Percentiles rank a stretch among this genome's conserved stretches.
These are phyloP conservation scores for Calycina herbarum DNA, from an alignment of 2,329 filamentous ascomycete genomes.

Conservation along the genomic window DNA sequence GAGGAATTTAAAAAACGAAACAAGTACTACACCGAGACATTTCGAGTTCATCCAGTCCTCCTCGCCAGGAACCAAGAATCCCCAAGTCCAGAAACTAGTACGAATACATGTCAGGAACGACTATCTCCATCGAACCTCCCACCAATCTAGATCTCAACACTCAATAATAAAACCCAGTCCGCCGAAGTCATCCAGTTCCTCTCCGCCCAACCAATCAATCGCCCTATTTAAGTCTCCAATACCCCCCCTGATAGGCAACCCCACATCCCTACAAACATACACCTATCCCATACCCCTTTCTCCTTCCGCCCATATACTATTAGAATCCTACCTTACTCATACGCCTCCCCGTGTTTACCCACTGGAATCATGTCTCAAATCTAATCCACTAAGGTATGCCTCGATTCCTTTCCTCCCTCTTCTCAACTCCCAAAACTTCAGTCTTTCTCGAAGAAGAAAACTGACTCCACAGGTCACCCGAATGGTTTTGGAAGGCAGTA, in stretches of 20 bases:
- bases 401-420: no score
- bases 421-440: no score
- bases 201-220: not conserved
- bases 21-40: not conserved
- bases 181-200: not conserved
- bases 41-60: constrained; percentile 25
- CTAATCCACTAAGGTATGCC: constrained; percentile 21
- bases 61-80: constrained; percentile 16
- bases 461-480: no score
- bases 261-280: constrained; percentile 20
- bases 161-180: not conserved
- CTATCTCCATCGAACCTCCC: constrained; percentile 15
- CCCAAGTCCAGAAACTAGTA: constrained; percentile 20
- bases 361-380: constrained; percentile 16
- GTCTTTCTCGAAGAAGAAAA: no score
- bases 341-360: constrained; percentile 22
- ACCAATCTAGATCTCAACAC: not conserved
- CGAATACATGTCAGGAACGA: constrained; percentile 28
- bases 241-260: constrained; percentile 14
- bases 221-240: no score
- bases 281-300: constrained; percentile 23
- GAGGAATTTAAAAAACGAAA: not conserved
- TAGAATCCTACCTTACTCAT: constrained; percentile 24
- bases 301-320: constrained; percentile 18
- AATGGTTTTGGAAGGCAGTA: constrained; percentile 27